phyloP scores from a whole-genome alignment of 2,329 filamentous ascomycete species.

The Aspergillus alliaceus region DNA sequence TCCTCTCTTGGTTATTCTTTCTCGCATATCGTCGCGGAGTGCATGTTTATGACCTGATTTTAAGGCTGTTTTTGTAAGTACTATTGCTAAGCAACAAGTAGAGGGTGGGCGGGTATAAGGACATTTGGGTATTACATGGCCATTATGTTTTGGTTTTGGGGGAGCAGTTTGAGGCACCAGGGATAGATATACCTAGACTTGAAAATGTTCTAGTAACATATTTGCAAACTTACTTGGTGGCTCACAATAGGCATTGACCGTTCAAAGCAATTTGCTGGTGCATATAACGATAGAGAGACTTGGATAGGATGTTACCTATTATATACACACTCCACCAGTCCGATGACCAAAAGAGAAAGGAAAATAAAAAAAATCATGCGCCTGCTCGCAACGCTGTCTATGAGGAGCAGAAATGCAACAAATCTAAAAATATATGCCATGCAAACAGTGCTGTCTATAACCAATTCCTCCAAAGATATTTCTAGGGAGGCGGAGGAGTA shows the following conservation, averaged over 20 bases:
- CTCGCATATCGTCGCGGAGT: slow-evolving; percentile 1
- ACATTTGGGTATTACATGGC: neutral
- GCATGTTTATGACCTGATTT: neutral
- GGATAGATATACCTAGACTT: neutral
- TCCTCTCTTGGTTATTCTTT: slow-evolving; percentile 1
- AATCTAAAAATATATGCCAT: neutral
- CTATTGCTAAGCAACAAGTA: neutral
- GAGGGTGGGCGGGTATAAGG: neutral
- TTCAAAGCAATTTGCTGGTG: neutral
- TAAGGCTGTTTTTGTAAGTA: neutral
- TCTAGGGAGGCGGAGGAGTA: neutral
- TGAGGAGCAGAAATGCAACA: neutral
- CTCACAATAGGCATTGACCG: neutral
- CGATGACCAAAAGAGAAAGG: neutral
- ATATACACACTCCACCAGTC: neutral
- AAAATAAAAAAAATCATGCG: neutral
- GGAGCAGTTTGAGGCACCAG: neutral
- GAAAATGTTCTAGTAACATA: neutral
- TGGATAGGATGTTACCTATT: neutral
- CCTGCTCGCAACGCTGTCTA: neutral
- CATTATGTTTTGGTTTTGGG: neutral
- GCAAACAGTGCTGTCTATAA: neutral
- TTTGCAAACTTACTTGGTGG: neutral
- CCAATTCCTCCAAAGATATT: neutral
- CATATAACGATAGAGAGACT: neutral